Conservation (phyloP, 139 green algal species). For the Spirogloea muscicola region DNA sequence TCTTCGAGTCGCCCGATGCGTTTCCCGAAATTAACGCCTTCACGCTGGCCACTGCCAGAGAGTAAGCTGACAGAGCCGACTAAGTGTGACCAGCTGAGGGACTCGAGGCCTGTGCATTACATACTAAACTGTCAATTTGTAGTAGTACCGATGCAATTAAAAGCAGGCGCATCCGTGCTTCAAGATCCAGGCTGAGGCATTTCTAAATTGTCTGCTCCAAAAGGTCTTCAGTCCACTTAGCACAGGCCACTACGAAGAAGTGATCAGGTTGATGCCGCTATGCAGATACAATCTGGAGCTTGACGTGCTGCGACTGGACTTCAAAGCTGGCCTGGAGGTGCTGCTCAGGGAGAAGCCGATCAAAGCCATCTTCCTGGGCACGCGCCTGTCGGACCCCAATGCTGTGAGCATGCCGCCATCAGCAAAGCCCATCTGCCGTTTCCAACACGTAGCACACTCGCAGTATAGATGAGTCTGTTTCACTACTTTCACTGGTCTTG, state of each 20-base stretch:
- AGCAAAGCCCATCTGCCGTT: too few relatives aligned
- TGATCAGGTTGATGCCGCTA: too few relatives aligned
- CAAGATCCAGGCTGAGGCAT: too few relatives aligned
- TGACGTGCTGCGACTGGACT: background rate
- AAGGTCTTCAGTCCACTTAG: too few relatives aligned
- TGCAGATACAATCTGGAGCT: constrained; percentile 26
- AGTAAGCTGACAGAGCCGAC: constrained; percentile 18
- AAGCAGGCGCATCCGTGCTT: too few relatives aligned
- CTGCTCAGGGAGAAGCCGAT: constrained; percentile 12
- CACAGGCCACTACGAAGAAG: too few relatives aligned
- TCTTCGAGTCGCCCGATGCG: constrained; percentile 20
- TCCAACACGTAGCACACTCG: too few relatives aligned
- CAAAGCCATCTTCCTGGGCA: constrained; percentile 34
- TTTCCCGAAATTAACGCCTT: constrained; percentile 39
- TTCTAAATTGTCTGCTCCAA: too few relatives aligned
- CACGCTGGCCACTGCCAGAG: constrained; percentile 13
- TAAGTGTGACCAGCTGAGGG: background rate
- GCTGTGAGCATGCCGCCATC: constrained; percentile 8
- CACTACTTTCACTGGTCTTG: too few relatives aligned
- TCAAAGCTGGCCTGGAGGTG: constrained; percentile 3
- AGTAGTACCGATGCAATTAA: background rate
- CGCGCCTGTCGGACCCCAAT: constrained; percentile 22
- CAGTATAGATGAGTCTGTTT: too few relatives aligned
- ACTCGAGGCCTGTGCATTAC: background rate
- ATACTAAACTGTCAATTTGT: background rate